Conservation (phyloP, 306 rosid species). For the Begonia peltatifolia region DNA sequence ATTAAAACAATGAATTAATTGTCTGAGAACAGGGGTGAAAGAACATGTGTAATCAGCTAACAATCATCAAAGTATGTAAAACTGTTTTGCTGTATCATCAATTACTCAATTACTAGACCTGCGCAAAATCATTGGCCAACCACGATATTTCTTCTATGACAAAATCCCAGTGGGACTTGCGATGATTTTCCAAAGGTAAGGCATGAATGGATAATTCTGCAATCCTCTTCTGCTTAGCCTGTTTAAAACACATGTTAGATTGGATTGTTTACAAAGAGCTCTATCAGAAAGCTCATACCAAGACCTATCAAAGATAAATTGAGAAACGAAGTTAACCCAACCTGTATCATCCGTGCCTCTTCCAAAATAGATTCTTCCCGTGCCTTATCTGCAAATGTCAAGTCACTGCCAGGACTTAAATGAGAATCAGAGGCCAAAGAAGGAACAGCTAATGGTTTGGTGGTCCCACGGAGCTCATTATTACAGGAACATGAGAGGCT, state of each 20-base stretch:
- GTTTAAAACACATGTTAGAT: conserved; percentile 18
- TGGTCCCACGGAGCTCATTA: conserved; percentile 27
- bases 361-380: conserved; percentile 85
- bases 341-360: conserved; percentile 85
- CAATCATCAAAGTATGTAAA: no score
- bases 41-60: no score
- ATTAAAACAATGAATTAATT: neutral
- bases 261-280: conserved; percentile 1
- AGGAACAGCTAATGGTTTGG: conserved; percentile 20
- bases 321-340: conserved; percentile 17
- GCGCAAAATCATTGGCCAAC: conserved; percentile 98
- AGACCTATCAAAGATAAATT: conserved; percentile 6
- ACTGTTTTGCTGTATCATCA: no score
- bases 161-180: conserved; percentile 85
- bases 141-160: conserved; percentile 96
- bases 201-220: conserved; percentile 59
- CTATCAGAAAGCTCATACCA: conserved; percentile 6
- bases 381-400: conserved; percentile 53
- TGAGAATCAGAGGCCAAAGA: conserved; percentile 28
- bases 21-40: no score
- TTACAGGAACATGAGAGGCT: conserved; percentile 22
- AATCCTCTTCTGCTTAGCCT: conserved; percentile 94
- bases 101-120: conserved; percentile 31
- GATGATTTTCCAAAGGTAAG: conserved; percentile 34
- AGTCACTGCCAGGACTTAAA: conserved; percentile 19